Conservation (phyloP, 768 basidiomycete genomes). For the Boletus rubescentipes region DNA sequence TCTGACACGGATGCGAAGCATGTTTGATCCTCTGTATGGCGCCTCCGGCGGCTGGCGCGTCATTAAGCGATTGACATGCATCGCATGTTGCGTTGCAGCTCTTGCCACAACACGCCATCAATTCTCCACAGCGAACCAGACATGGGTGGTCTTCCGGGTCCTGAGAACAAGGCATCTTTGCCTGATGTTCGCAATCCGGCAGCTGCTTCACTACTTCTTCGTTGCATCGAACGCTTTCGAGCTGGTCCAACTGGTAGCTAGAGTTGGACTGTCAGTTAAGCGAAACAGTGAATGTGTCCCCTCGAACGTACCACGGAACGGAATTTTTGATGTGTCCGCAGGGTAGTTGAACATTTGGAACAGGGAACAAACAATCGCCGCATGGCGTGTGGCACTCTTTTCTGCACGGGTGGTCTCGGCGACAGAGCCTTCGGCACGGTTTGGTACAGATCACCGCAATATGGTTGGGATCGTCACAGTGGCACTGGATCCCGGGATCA, state of each 20-base stretch:
- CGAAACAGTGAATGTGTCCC: not conserved
- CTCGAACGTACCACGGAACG: constrained; percentile 48
- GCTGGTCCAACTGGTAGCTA: constrained; percentile 48
- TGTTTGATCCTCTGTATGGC: constrained; percentile 38
- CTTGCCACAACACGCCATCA: constrained; percentile 54
- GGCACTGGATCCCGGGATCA: constrained; percentile 43
- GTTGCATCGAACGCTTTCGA: constrained; percentile 44
- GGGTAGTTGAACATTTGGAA: constrained; percentile 48
- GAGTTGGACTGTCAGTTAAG: not conserved
- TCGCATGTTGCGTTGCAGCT: constrained; percentile 49
- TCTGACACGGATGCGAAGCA: constrained; percentile 48
- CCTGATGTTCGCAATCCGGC: constrained; percentile 53
- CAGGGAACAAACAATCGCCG: constrained; percentile 49
- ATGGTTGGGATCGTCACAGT: constrained; percentile 59
- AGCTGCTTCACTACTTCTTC: constrained; percentile 44
- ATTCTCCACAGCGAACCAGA: constrained; percentile 38
- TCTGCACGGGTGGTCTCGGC: constrained; percentile 56
- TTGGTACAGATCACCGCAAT: constrained; percentile 45
- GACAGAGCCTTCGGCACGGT: constrained; percentile 52
- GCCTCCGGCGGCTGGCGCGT: not conserved
- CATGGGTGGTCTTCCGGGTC: constrained; percentile 45
- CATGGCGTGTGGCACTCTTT: constrained; percentile 52
- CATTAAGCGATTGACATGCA: constrained; percentile 41
- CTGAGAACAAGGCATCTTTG: constrained; percentile 45
- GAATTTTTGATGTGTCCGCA: constrained; percentile 51